phyloP scores from a whole-genome alignment of 345 rosid species.

The Bruguiera gymnorhiza region DNA sequence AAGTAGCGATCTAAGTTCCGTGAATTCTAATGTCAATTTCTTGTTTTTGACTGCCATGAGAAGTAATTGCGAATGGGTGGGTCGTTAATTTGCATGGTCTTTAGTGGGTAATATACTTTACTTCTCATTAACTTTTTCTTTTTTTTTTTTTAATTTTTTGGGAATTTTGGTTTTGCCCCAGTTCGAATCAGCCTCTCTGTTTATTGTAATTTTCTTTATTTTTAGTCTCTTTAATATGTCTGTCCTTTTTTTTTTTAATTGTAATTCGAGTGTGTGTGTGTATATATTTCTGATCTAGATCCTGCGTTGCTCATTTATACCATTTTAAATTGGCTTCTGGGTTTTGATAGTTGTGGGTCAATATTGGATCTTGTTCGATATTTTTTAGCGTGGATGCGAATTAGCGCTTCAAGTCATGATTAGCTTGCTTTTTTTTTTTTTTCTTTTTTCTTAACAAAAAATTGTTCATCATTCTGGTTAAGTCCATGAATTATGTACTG shows the following conservation, averaged over 20 bases:
- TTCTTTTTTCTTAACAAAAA: too few species aligned
- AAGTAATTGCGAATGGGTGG: background rate
- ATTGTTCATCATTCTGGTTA: background rate
- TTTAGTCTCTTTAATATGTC: background rate
- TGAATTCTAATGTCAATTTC: background rate
- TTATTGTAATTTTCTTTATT: background rate
- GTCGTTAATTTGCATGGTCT: too few species aligned
- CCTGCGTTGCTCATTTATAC: background rate
- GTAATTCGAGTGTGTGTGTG: background rate
- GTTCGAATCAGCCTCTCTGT: background rate
- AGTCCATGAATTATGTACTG: background rate
- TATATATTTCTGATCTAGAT: conserved; percentile 12
- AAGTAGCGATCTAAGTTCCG: background rate
- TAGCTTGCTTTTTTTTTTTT: background rate
- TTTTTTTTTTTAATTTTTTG: background rate
- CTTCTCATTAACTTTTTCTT: background rate
- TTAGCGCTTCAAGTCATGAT: background rate
- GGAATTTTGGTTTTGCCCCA: background rate
- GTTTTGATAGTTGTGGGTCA: background rate
- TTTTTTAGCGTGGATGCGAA: background rate
- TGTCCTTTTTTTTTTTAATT: background rate
- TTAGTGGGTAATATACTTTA: background rate
- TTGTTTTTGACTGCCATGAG: background rate
- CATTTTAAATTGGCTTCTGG: background rate
- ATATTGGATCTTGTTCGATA: conserved; percentile 11